Evolutionary conservation across 2,329 filamentous ascomycete species (phyloP), one percentile per base, ranked within the genome.

Genomic region (Claviceps fusiformis): DNA sequence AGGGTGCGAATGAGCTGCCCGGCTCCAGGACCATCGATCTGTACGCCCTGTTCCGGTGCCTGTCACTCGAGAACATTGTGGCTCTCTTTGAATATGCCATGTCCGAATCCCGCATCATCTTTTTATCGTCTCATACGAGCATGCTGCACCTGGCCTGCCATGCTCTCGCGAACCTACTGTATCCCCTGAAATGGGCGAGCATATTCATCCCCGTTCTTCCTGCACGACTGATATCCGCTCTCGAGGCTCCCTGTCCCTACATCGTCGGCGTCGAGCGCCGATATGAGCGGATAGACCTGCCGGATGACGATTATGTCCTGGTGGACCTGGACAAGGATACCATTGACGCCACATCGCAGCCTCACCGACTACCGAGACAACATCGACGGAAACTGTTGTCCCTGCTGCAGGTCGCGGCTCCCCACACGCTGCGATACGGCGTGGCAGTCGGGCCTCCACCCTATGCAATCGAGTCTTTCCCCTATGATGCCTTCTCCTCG

Each of bases 221-320:
- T 6, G 88, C 89, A 9, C 83, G 92, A 41, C 75, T 98, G 27
- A 78, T 98, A 10, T 91, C 93, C 54, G 92, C 90, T 3, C 78
- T 98, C 19, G 93, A 97, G 63, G 92, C 92, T 1, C 92, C 92
- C 3, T 97, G 93, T 63, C 93, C 93, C 0, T 98, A 97, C 64
- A 95, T 98, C 61, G 89, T 97, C 47, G 93, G 93, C 51, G 89
- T 98, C 56, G 93, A 98, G 71, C 82, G 91, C 61, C 83, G 91
- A 56, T 97, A 97, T 66, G 89, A 95, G 62, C 82, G 82, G 56
- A 81, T 90, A 50, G 85, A 90, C 62, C 79, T 97, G 46, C 93
- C 93, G 0, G 89, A 95, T 7, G 93, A 97, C 63, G 93, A 97
- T 65, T 97, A 92, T 67, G 91, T 97, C 19, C 76, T 97, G 17